Evolutionary conservation across 495 filamentous ascomycete genomes (phyloP), one percentile per base, ranked within the genome.

Genomic region (Pyronema domesticum): DNA sequence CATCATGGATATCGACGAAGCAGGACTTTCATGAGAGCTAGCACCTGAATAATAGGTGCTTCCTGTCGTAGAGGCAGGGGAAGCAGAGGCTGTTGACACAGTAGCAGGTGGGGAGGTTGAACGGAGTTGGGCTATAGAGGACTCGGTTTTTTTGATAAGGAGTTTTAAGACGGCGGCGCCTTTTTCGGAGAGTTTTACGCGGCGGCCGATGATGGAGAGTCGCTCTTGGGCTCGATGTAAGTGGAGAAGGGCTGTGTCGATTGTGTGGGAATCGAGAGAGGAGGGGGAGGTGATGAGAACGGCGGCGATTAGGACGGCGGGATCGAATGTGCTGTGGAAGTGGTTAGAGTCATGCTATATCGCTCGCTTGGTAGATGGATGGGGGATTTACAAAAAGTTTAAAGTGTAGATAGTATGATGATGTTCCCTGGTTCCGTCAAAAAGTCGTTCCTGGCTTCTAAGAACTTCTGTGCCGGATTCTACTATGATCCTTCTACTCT

Each of bases 281-380:
- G 55, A 17, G 14, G 61, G 57, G 0, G 60, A 55, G 3, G 60
- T 64, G 44, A 64, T 64, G 14, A 64, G 57, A 17, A 80, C 72
- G 14, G 77, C 74, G 4, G 76, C 70, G 50, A 80, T 72, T 51
- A 81, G 69, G 33, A 80, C 72, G 52, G 79, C 70, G 15, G 79
- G 77, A 62, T 81, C 79, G 55, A 81, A 81, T 1, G 75, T 79
- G 45, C 73, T 74, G 36, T 77, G 74, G 53, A 80, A 76, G 7
- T 74, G 63, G 14, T 71, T 68, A 58, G 73, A 9, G 0, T 18
- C n/a, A 51, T 9, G 34, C 46, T 30, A 30, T 30, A 30, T 30
- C 23, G 23, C 23, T 30, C 23, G 23, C 5, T 30, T 30, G 2
- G 23, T 30, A 30, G 23, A 30, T 30, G 23, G 23, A 30, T 30